Evolutionary conservation across 2,329 filamentous ascomycete genomes (phyloP).

Genomic region (Tolypocladium sp.): DNA sequence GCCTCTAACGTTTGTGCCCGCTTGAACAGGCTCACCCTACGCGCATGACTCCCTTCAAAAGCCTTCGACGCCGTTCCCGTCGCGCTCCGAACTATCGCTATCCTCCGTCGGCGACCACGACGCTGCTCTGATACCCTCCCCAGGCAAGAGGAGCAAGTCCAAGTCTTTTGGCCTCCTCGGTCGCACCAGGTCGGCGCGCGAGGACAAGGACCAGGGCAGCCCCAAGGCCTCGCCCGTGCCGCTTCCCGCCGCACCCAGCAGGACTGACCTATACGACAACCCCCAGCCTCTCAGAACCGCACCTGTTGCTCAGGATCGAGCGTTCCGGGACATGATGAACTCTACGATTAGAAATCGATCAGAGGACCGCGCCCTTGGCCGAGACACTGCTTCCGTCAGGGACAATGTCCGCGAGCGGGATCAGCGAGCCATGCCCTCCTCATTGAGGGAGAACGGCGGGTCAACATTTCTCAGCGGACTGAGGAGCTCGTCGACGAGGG

Average conservation of each 20-base stretch:
- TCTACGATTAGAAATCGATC: constrained; percentile 61
- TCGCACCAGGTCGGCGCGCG: constrained; percentile 42
- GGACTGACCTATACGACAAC: constrained; percentile 18
- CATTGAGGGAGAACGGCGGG: constrained; percentile 53
- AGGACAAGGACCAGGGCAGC: constrained; percentile 38
- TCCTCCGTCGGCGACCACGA: constrained; percentile 41
- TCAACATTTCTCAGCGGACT: constrained; percentile 62
- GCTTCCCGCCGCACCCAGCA: constrained; percentile 12
- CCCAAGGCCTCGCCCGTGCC: constrained; percentile 23
- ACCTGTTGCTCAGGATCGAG: constrained; percentile 55
- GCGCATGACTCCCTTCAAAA: constrained; percentile 26
- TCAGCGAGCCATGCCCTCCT: constrained; percentile 36
- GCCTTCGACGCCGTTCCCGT: constrained; percentile 29
- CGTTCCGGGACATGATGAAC: constrained; percentile 58
- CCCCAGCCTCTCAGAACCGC: constrained; percentile 46
- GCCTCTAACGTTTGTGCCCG: constrained; percentile 9
- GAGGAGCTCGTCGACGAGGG: constrained; percentile 62
- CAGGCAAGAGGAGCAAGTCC: constrained; percentile 39
- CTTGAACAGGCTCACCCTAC: constrained; percentile 15
- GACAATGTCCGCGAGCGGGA: constrained; percentile 38
- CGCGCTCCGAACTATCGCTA: constrained; percentile 43
- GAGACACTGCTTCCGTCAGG: constrained; percentile 33
- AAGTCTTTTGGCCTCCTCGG: constrained; percentile 46
- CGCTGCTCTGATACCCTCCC: constrained; percentile 18
- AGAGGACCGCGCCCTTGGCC: constrained; percentile 50